phyloP scores from a whole-genome alignment of 495 filamentous ascomycete genomes.

The Saxophila tyrrhenica region DNA sequence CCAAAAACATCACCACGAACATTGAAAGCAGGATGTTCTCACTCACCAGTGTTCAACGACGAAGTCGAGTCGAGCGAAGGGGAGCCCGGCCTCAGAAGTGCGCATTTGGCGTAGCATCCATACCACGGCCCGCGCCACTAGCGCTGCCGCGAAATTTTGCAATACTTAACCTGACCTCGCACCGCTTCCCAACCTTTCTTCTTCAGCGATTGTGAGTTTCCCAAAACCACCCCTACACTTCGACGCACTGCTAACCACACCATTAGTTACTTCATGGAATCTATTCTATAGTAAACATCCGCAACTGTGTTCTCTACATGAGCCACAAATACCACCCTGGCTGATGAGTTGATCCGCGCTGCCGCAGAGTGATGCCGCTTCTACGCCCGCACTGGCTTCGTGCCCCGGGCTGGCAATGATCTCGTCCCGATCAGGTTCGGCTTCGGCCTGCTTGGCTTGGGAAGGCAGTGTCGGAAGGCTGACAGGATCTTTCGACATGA shows the following conservation, averaged over 20 bases:
- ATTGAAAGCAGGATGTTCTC: too few relatives aligned
- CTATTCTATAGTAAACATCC: slow-evolving; percentile 14
- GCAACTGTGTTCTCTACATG: slow-evolving; percentile 15
- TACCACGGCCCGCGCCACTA: neutral
- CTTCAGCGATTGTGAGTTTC: neutral
- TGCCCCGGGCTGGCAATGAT: slow-evolving; percentile 15
- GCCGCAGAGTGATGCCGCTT: slow-evolving; percentile 15
- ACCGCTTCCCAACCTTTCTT: neutral
- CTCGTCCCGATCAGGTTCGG: slow-evolving; percentile 10
- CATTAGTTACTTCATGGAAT: slow-evolving; percentile 13
- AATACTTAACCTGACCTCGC: neutral
- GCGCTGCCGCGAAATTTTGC: neutral
- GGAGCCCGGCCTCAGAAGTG: too few relatives aligned
- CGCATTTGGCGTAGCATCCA: too few relatives aligned
- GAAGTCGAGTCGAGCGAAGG: too few relatives aligned
- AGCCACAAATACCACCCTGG: slow-evolving; percentile 17
- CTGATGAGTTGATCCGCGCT: slow-evolving; percentile 15
- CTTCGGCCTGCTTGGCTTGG: slow-evolving; percentile 10
- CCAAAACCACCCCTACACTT: neutral
- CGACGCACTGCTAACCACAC: neutral
- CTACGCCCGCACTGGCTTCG: slow-evolving; percentile 5
- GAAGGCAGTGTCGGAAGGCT: slow-evolving; percentile 12
- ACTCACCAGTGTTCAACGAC: too few relatives aligned
- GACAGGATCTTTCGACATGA: slow-evolving; percentile 6
- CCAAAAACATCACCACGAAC: too few relatives aligned